Base-by-base conservation (phyloP, 2,329 filamentous ascomycete species). In the Periconia digitata region DNA sequence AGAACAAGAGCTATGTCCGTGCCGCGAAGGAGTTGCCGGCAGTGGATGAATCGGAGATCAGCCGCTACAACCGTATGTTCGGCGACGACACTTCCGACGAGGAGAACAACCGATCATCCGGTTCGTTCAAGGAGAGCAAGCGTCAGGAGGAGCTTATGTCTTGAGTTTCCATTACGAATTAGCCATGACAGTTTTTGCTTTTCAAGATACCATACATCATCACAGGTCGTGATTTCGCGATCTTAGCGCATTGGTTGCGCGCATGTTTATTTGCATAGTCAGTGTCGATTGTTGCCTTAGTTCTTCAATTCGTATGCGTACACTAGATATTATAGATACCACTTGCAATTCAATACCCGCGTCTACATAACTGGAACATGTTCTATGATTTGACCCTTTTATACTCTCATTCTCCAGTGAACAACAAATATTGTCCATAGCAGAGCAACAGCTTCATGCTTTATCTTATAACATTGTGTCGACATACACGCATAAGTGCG, bases 1-100 rank as follows among this genome's bases (percentile, higher is more conserved):
- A 67, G 55, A 64, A 71, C 35, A 72, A 66, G 50, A 64, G 52
- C 49, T 73, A 72, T 46, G 70, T 73, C 15, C 52, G 52, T 5
- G 70, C 70, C 10, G 66, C 70, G 1, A 62, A 71, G 55, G 63
- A 72, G 49, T 57, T 72, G 8, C 70, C 70, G 6, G 40, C 50
- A 22, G 55, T 73, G 40, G 60, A 63, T 27, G 67, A 71, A 35
- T 50, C 58, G 4, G 69, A 70, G 43, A 65, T 73, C 24, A 62
- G 66, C 21, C 58, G 56, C 15, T 63, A 63, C 46, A 62, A 64
- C 2, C 55, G 64, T 23, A 64, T 72, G 45, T 70, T 67, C 48
- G 68, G 68, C 6, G 57, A 70, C 37, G 51, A 55, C 13, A 57
- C 57, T 15, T 56, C 59, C 17, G 67, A 71, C 34, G 63, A 71